Base-by-base conservation (phyloP, 192 early-diverging fungal genomes). In the Umbelopsis sp. region DNA sequence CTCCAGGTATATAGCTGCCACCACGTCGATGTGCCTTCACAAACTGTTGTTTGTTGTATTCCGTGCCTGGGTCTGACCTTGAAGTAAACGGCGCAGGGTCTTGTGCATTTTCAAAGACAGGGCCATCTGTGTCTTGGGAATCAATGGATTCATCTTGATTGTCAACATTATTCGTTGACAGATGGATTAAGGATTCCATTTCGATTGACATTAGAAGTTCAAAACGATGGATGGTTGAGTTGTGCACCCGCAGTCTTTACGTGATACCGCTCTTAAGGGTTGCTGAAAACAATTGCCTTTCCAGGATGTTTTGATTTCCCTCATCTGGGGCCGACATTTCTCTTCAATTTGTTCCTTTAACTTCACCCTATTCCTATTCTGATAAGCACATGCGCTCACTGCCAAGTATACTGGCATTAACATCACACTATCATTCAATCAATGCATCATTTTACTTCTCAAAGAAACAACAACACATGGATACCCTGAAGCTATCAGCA, bases 281-380 rank as follows among this genome's bases (percentile, higher is more conserved):
- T 31, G 26, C 34, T 62, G 29, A 34, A 62, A 62, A 62, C 26
- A 62, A 62, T 62, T 62, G 56, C 56, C 56, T 34, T 62, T 62
- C 56, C 56, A 20, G 56, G 56, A 62, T 62, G 56, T 62, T 62
- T 62, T 62, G 56, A 62, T 62, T 62, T 62, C 56, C 56, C 31
- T 62, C 31, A 17, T 62, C 32, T 62, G 26, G 56, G 38, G 17
- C 56, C 31, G 29, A 34, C 26, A 17, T 11, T 32, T 11, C 17
- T 62, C 12, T 32, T 62, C 31, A 32, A 29, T 11, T 12, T 0
- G 53, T 20, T 49, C 11, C 47, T 49, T 49, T 49, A 7, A 17
- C 47, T 49, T 47, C 11, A 17, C 5, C 11, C 45, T 47, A 47
- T 49, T 9, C 47, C 47, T 49, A n/a, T 49, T 49, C 8, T 49